A percentile compares a stretch with the other conserved stretches of the same genome.
Evolutionary conservation across 345 rosid genomes (phyloP).

Genomic region (Xanthoceras sorbifolium): DNA sequence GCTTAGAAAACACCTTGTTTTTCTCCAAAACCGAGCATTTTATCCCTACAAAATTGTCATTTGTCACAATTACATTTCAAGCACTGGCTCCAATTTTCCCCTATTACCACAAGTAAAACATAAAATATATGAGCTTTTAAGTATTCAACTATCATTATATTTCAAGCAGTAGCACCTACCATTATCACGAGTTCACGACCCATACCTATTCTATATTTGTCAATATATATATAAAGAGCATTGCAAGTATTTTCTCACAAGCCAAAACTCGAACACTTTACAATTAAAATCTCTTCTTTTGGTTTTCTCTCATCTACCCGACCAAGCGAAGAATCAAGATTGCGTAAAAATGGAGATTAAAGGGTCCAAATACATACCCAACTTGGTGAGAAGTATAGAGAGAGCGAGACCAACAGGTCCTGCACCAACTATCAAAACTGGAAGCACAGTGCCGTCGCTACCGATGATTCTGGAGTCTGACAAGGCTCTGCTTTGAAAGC

Average conservation of each 20-base stretch:
- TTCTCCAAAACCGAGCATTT: slow-evolving; percentile 80
- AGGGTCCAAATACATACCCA: slow-evolving; percentile 42
- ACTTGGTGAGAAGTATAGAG: slow-evolving; percentile 75
- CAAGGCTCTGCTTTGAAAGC: slow-evolving; percentile 38
- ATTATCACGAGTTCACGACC: background rate
- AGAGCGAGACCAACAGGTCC: slow-evolving; percentile 96
- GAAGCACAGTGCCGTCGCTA: slow-evolving; percentile 49
- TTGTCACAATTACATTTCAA: background rate
- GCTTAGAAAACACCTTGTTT: slow-evolving; percentile 59
- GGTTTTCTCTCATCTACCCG: background rate
- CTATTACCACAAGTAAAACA: background rate
- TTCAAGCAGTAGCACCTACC: background rate
- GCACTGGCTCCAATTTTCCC: background rate
- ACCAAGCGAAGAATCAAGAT: background rate
- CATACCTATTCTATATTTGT: background rate
- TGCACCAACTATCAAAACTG: slow-evolving; percentile 90
- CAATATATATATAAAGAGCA: too few relatives aligned
- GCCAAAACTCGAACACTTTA: background rate
- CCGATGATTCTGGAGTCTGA: slow-evolving; percentile 29
- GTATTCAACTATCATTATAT: background rate
- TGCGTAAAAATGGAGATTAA: background rate
- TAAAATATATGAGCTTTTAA: background rate
- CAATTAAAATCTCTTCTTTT: background rate
- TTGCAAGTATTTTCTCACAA: background rate
- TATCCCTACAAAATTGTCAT: slow-evolving; percentile 53